phyloP scores from a whole-genome alignment of 345 rosid genomes.

The Eutrema japonicum region DNA sequence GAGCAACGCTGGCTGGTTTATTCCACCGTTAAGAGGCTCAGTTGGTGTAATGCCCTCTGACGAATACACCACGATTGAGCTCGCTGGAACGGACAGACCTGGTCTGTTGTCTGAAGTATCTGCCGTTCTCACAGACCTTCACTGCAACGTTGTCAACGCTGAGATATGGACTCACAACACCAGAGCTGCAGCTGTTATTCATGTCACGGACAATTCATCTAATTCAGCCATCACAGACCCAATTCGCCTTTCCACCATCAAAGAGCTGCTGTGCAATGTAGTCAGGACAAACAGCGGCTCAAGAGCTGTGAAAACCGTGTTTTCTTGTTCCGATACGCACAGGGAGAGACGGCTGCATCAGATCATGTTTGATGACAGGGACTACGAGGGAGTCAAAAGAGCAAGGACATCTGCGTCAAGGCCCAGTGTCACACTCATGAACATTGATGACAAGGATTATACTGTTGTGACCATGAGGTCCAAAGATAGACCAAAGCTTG shows the following conservation, averaged over 20 bases:
- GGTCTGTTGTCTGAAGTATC: conserved; percentile 89
- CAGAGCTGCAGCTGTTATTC: conserved; percentile 91
- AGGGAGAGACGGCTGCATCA: conserved; percentile 91
- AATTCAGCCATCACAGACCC: conserved; percentile 69
- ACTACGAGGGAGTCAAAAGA: conserved; percentile 68
- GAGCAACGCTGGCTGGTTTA: conserved; percentile 62
- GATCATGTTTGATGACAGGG: conserved; percentile 92
- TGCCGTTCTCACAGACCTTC: conserved; percentile 84
- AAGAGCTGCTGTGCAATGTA: conserved; percentile 69
- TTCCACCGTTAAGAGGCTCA: conserved; percentile 61
- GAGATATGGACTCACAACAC: conserved; percentile 97
- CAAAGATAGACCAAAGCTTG: conserved; percentile 77
- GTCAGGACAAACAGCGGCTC: conserved; percentile 63
- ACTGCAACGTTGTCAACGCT: conserved; percentile 80
- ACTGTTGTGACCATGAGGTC: conserved; percentile 83
- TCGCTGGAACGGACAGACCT: conserved; percentile 83
- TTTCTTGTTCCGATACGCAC: conserved; percentile 69
- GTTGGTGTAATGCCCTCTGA: conserved; percentile 86
- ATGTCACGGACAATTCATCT: conserved; percentile 67
- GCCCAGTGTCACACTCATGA: conserved; percentile 69
- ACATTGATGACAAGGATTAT: conserved; percentile 82
- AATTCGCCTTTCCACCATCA: conserved; percentile 59
- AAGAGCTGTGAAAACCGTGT: conserved; percentile 60
- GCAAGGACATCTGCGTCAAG: conserved; percentile 52
- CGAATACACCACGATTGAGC: conserved; percentile 80